These are phyloP conservation scores for Nasturtium officinale DNA, from an alignment of 345 rosid genomes.

Conservation along the genomic window DNA sequence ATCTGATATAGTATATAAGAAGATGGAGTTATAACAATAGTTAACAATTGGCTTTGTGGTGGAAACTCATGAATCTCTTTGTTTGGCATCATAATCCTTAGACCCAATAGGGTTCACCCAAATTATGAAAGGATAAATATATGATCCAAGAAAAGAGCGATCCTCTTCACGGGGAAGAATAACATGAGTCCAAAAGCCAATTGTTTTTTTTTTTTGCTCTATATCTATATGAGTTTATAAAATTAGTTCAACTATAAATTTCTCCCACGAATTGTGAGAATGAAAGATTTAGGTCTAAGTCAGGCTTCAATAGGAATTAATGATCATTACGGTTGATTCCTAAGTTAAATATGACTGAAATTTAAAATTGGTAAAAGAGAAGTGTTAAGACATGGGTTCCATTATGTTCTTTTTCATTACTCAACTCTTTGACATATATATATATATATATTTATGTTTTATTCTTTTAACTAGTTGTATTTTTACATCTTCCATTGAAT, in stretches of 20 bases:
- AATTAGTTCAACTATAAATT: too few relatives aligned
- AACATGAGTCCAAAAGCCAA: neutral
- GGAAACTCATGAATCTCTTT: neutral
- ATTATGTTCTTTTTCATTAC: neutral
- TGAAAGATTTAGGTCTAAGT: too few relatives aligned
- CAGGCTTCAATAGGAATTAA: neutral
- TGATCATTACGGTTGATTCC: neutral
- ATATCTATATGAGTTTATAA: neutral
- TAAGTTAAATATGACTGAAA: neutral
- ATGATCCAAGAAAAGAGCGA: neutral
- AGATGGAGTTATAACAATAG: neutral
- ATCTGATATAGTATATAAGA: neutral
- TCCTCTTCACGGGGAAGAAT: neutral
- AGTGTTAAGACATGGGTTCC: neutral
- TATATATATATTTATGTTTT: too few relatives aligned
- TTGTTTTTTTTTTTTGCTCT: neutral
- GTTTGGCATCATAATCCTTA: neutral
- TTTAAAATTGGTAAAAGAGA: neutral
- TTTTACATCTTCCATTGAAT: too few relatives aligned
- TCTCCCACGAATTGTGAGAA: too few relatives aligned
- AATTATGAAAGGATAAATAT: too few relatives aligned
- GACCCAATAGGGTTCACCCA: neutral
- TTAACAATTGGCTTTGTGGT: constrained; percentile 1
- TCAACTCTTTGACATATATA: neutral
- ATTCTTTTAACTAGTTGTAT: too few relatives aligned